Percentiles rank a stretch among this genome's conserved stretches.
Conservation (phyloP, 176 grass and related monocot species). For the Lolium multiflorum region DNA sequence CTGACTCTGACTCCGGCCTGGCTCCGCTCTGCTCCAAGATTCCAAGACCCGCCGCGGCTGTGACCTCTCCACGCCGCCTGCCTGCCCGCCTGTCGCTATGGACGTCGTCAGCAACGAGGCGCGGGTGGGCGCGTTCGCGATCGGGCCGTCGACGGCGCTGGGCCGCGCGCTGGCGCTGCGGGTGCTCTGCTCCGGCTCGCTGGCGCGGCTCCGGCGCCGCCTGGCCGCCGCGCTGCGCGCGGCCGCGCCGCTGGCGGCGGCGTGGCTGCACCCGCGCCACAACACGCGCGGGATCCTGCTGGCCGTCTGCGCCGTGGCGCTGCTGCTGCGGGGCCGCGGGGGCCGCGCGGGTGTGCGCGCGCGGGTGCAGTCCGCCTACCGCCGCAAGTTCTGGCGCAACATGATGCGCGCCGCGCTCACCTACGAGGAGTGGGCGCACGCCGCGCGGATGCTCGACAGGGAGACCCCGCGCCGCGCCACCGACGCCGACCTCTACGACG, state of each 20-base stretch:
- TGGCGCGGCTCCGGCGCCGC: constrained; percentile 53
- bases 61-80: neutral
- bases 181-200: constrained; percentile 68
- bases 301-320: constrained; percentile 71
- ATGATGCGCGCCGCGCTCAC: constrained; percentile 91
- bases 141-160: constrained; percentile 75
- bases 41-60: neutral
- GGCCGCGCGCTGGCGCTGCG: constrained; percentile 82
- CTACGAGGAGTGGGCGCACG: constrained; percentile 98
- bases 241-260: constrained; percentile 24
- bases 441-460: constrained; percentile 82
- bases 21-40: neutral
- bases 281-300: constrained; percentile 84
- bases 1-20: neutral
- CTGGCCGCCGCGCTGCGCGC: constrained; percentile 34
- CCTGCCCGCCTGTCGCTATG: neutral
- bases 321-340: constrained; percentile 62
- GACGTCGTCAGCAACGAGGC: constrained; percentile 66
- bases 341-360: constrained; percentile 53
- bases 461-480: constrained; percentile 65
- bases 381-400: constrained; percentile 96
- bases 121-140: constrained; percentile 65
- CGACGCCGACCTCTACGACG: constrained; percentile 79
- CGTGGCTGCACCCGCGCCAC: constrained; percentile 73
- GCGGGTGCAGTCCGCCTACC: constrained; percentile 79